Percentiles rank a stretch among this genome's conserved stretches.
Conservation (phyloP, 352 stramenopile species). For the Thalassiosira allenii region DNA sequence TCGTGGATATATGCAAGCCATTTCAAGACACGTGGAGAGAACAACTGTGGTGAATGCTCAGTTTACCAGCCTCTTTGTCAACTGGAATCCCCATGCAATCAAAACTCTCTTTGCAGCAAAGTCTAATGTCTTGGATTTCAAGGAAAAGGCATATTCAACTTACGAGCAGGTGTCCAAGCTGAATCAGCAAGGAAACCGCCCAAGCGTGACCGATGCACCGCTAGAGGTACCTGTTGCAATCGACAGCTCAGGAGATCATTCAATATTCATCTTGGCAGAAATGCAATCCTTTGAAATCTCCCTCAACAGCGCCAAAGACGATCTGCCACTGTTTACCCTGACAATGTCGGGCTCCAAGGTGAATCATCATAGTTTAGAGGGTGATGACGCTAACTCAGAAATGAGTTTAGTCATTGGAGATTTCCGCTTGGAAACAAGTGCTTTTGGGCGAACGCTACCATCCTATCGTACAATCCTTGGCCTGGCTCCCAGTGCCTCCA, state of each 20-base stretch:
- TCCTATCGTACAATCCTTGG: constrained; percentile 82
- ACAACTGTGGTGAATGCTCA: constrained; percentile 74
- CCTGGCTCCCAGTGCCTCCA: constrained; percentile 66
- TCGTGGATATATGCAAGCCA: constrained; percentile 55
- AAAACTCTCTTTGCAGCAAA: constrained; percentile 70
- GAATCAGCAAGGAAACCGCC: constrained; percentile 22
- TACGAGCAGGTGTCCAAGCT: constrained; percentile 60
- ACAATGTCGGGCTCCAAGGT: constrained; percentile 77
- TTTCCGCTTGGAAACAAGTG: constrained; percentile 69
- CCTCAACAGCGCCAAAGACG: constrained; percentile 83
- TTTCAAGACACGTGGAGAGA: constrained; percentile 41
- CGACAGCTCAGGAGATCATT: constrained; percentile 20
- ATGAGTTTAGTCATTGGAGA: constrained; percentile 78
- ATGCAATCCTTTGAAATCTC: constrained; percentile 83
- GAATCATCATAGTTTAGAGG: constrained; percentile 59
- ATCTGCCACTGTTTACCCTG: constrained; percentile 82
- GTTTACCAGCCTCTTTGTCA: constrained; percentile 83
- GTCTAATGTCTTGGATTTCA: constrained; percentile 59
- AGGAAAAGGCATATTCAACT: constrained; percentile 61
- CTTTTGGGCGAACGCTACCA: constrained; percentile 56
- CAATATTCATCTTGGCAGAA: constrained; percentile 71
- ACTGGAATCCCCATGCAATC: constrained; percentile 86
- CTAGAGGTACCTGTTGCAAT: constrained; percentile 20
- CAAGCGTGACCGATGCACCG: constrained; percentile 18
- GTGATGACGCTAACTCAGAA: constrained; percentile 57